Base-by-base conservation (phyloP, 140 eudicot species). In the Senecio squalidus region DNA sequence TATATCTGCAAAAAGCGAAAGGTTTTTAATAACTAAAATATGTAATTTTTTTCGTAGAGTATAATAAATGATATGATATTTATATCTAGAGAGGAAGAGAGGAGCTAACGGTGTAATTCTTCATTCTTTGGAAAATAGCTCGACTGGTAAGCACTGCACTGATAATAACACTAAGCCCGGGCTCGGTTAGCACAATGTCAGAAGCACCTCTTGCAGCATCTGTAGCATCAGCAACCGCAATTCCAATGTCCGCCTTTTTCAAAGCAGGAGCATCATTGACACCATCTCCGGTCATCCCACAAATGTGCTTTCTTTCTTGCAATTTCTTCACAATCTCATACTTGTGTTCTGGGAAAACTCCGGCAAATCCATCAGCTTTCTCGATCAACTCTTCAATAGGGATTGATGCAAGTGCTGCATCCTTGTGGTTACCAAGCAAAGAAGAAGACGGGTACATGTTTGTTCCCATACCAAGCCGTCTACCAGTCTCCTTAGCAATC, bases 201-300 rank as follows among this genome's bases (percentile, higher is more conserved):
- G 94, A 81, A 67, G 94, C 94, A 30, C 94, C 50, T 60, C 94
- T 72, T 15, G 94, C 94, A 43, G 94, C 94, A 81, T 85, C 94
- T 0, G 94, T 85, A 18, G 94, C 94, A 73, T 85, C 94, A 38
- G 94, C 89, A 44, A 85, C 94, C 0, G 89, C 94, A 29, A 85
- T 85, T 7, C 94, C 89, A 2, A 85, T 85, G 34, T 85, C 94
- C 0, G 94, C 94, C 72, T 77, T 85, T 60, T 85, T 85, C 47
- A 85, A 69, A 17, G 94, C 94, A 1, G 94, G 94, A 46, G 94
- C 94, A 81, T 85, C 94, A 29, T 85, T 85, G 28, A 85, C 94
- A 68, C 94, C 86, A 51, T 85, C 94, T n/a, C 94, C 89, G 9
- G 94, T 85, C 94, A 85, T 81, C 25, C 94, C 94, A 64, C 86